A percentile compares a stretch with the other conserved stretches of the same genome.
Conservation (phyloP, 1,284 basidiomycete genomes). For the Malassezia obtusa region DNA sequence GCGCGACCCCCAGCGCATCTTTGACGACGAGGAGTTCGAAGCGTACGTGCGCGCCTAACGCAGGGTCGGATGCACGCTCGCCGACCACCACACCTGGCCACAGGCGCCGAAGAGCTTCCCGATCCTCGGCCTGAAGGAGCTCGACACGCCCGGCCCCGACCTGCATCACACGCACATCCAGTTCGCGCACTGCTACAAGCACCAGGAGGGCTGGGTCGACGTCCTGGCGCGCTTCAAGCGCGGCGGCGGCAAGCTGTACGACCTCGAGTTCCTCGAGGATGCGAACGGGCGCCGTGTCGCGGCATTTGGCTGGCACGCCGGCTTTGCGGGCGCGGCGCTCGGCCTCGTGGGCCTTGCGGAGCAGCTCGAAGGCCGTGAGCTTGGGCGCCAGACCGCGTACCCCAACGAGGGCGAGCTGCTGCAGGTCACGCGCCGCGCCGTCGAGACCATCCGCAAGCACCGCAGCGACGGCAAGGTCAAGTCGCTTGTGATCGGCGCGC, state of each 20-base stretch:
- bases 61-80: conserved; percentile 72
- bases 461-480: conserved; percentile 58
- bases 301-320: conserved; percentile 98
- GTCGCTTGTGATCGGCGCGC: conserved; percentile 88
- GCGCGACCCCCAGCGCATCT: conserved; percentile 86
- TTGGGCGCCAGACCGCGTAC: conserved; percentile 66
- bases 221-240: conserved; percentile 78
- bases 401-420: conserved; percentile 54
- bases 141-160: conserved; percentile 54
- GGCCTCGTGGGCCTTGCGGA: conserved; percentile 71
- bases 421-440: conserved; percentile 51
- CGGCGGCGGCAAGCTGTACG: conserved; percentile 82
- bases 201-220: conserved; percentile 82
- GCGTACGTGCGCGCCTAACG: conserved; percentile 53
- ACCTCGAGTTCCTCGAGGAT: conserved; percentile 92
- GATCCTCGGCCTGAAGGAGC: conserved; percentile 94
- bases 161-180: conserved; percentile 75
- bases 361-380: conserved; percentile 26
- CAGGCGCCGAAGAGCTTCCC: conserved; percentile 63
- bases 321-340: conserved; percentile 91
- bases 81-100: conserved; percentile 82
- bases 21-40: conserved; percentile 86
- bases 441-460: conserved; percentile 56
- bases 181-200: conserved; percentile 98
- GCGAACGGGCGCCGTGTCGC: conserved; percentile 76